Base-by-base conservation (phyloP, 441 rosid genomes). In the Daphne laureola region DNA sequence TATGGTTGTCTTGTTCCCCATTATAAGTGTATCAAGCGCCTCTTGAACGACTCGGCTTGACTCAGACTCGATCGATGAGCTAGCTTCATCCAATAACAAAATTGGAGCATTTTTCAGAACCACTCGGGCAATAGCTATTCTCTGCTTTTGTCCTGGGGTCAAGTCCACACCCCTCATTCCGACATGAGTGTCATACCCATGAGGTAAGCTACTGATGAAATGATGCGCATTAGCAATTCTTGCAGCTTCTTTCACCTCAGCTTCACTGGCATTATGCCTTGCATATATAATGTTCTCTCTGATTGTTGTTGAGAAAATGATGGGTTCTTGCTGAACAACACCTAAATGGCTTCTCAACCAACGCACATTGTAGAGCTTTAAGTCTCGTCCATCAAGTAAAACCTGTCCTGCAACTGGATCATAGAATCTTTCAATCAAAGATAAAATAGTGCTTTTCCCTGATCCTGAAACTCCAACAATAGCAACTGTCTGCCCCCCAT, bases 321-420 rank as follows among this genome's bases (percentile, higher is more conserved):
- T 80, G 16, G 99, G 99, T 59, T 90, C 99, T 72, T 93, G 99
- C 70, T 90, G 96, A 63, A 93, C 84, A 57, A 90, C 80, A 53
- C 96, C 99, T 51, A 90, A 74, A 43, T 87, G 97, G 66, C 70
- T 87, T 78, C 99, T 85, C 75, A 93, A 59, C 97, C 97, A 90
- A 68, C 94, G 82, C 75, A 86, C 62, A 63, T 93, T 93, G 67
- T 90, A 93, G 14, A 65, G 78, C 71, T 87, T 87, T 46, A 93
- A 66, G 80, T 90, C 99, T 54, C 90, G 67, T 12, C 99, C 99
- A 63, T 93, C 99, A 31, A 93, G 73, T 50, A 86, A 65, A 62
- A 90, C 78, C 81, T 93, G 99, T 70, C 99, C 99, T 0, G 99
- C 97, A 53, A 83, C 91, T 17, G 99, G 97, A 68, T 93, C 99